Evolutionary conservation across 192 early-diverging fungal species (phyloP), one percentile per base, ranked within the genome.

Genomic region (Geranomyces variabilis): DNA sequence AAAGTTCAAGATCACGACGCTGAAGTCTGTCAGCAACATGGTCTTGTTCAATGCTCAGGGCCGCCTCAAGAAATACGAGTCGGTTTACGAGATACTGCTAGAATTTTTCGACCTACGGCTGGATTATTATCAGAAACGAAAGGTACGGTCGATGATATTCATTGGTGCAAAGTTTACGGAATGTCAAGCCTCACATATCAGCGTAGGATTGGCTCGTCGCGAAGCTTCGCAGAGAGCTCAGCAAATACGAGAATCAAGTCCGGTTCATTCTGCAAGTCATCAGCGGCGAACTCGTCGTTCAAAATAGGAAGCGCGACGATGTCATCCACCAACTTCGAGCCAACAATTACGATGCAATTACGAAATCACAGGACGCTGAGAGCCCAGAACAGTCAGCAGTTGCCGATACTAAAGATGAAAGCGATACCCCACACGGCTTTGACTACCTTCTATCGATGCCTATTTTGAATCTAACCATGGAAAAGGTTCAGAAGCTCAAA

Each of bases 381-480:
- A 24, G 4, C 8, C 30, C 66, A 46, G 74, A 86, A 19, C 28
- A 19, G 9, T 7, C 31, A 29, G 80, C 33, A 79, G 74, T 29
- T 15, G 80, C 75, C 1, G 81, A 82, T 24, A 59, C 81, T 62
- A 63, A 44, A 46, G 76, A 56, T 24, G 63, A 58, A 22, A 69
- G 63, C 15, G 29, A n/a, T 1, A 55, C 44, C 5, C 14, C 4
- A 14, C 43, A 75, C 48, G 77, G 86, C 45, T 94, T 83, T 63
- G 90, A 94, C 69, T 96, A 94, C 66, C 80, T 96, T 15, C 74
- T 96, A 58, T 83, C 81, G n/a, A 92, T 94, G 84, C 88, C 89
- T 21, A 89, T 94, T 28, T 93, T 91, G 87, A 90, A 84, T 60
- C 82, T 96, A 65, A 96, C 93, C 13, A 71, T 78, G 47, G 90